These are phyloP conservation scores for Domatiomyces catenatus DNA, from an alignment of 2,329 filamentous ascomycete species.

Conservation along the genomic window DNA sequence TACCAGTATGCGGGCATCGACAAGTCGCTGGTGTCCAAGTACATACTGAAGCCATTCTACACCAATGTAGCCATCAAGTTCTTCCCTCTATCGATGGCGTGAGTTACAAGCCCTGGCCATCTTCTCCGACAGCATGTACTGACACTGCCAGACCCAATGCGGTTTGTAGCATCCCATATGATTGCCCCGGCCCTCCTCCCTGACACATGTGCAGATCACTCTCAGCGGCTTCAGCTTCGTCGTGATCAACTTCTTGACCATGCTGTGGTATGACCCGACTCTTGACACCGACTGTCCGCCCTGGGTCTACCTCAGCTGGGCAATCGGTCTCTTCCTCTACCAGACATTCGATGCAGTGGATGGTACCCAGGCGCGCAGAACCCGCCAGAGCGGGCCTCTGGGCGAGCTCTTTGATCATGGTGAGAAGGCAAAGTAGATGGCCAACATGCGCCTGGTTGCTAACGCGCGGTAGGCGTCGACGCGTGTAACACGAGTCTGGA, in stretches of 20 bases:
- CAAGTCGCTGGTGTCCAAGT: conserved; percentile 75
- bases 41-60: conserved; percentile 96
- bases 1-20: conserved; percentile 95
- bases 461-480: conserved; percentile 50
- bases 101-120: conserved; percentile 22
- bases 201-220: conserved; percentile 49
- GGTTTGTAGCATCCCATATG: conserved; percentile 20
- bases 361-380: conserved; percentile 80
- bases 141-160: conserved; percentile 31
- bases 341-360: conserved; percentile 98
- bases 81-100: conserved; percentile 92
- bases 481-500: conserved; percentile 92
- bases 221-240: conserved; percentile 83
- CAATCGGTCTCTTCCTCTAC: conserved; percentile 78
- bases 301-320: conserved; percentile 93
- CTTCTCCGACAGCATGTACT: background rate
- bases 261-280: conserved; percentile 92
- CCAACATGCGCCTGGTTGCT: conserved; percentile 2
- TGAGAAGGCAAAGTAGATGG: conserved; percentile 19
- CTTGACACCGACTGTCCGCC: conserved; percentile 82
- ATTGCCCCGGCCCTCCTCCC: conserved; percentile 2
- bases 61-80: conserved; percentile 82
- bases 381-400: conserved; percentile 77
- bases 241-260: conserved; percentile 70
- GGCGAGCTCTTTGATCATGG: conserved; percentile 96